These are phyloP conservation scores for Thraustotheca clavata DNA, from an alignment of 352 stramenopile genomes.

Conservation along the genomic window DNA sequence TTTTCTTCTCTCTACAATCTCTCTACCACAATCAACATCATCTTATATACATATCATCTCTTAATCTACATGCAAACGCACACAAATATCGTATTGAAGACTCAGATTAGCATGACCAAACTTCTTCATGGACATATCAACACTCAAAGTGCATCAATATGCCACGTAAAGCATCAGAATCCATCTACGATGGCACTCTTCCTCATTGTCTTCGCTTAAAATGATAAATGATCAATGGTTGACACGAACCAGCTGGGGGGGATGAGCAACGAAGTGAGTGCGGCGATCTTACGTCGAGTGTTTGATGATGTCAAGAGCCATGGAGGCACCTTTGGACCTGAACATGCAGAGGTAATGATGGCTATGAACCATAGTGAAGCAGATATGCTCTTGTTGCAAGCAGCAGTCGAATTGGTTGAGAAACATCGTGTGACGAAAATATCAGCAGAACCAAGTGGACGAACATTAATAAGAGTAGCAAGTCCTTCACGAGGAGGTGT, in stretches of 20 bases:
- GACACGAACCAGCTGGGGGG: background rate
- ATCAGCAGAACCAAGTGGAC: slow-evolving; percentile 3
- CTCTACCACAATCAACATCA: too few relatives aligned
- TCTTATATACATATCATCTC: background rate
- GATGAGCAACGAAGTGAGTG: slow-evolving; percentile 21
- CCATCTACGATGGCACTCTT: slow-evolving; percentile 4
- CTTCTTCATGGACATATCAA: slow-evolving; percentile 16
- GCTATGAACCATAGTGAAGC: slow-evolving; percentile 5
- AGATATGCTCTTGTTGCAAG: slow-evolving; percentile 16
- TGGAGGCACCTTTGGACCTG: slow-evolving; percentile 2
- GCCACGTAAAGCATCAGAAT: slow-evolving; percentile 20
- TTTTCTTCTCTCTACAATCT: too few relatives aligned
- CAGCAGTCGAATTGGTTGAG: slow-evolving; percentile 12
- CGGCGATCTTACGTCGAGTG: slow-evolving; percentile 10
- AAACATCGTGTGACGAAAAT: background rate
- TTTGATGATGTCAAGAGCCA: slow-evolving; percentile 6
- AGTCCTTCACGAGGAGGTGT: background rate
- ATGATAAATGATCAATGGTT: background rate
- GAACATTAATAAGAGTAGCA: slow-evolving; percentile 6
- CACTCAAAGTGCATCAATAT: background rate
- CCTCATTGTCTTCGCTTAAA: slow-evolving; percentile 5
- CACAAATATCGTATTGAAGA: background rate
- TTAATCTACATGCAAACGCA: background rate
- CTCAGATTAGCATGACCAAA: slow-evolving; percentile 23
- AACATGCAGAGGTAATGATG: slow-evolving; percentile 6